Percentiles rank a stretch among this genome's conserved stretches.
These are phyloP conservation scores for Malassezia sp. DNA, from an alignment of 1,284 basidiomycete genomes.

Conservation along the genomic window DNA sequence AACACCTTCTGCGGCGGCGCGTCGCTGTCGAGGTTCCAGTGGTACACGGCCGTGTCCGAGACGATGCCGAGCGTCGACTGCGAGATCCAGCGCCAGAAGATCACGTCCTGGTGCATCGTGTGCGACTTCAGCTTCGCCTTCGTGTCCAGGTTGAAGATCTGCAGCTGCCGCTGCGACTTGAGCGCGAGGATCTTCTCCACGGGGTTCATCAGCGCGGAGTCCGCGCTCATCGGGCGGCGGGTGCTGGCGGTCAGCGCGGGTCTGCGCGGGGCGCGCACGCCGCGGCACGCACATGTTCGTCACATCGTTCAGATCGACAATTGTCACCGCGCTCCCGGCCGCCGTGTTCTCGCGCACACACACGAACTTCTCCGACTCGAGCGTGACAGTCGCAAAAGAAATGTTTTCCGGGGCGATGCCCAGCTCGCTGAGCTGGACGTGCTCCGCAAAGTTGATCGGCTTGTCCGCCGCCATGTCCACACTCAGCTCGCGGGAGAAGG, in stretches of 20 bases:
- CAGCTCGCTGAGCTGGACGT: constrained; percentile 74
- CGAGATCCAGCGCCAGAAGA: constrained; percentile 98
- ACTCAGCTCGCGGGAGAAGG: neutral
- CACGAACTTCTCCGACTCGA: constrained; percentile 95
- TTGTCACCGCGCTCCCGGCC: constrained; percentile 38
- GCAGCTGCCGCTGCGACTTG: constrained; percentile 69
- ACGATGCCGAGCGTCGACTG: constrained; percentile 86
- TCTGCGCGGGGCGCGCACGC: no score
- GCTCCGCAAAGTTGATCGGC: constrained; percentile 41
- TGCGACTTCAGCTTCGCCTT: constrained; percentile 96
- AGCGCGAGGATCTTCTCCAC: constrained; percentile 92
- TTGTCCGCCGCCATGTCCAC: constrained; percentile 40
- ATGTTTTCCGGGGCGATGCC: constrained; percentile 93
- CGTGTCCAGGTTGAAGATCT: constrained; percentile 95
- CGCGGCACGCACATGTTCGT: constrained; percentile 33
- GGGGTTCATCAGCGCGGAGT: constrained; percentile 98
- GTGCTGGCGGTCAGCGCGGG: constrained; percentile 48
- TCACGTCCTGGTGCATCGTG: constrained; percentile 76
- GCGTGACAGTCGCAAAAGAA: constrained; percentile 87
- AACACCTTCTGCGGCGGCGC: constrained; percentile 79
- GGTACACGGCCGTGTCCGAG: constrained; percentile 83
- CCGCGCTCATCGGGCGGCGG: constrained; percentile 88
- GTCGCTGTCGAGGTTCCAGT: constrained; percentile 70
- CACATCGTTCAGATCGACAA: constrained; percentile 43
- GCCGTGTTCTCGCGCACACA: constrained; percentile 62